phyloP scores from a whole-genome alignment of 257 asterid species.

The Primulina huaijiensis region DNA sequence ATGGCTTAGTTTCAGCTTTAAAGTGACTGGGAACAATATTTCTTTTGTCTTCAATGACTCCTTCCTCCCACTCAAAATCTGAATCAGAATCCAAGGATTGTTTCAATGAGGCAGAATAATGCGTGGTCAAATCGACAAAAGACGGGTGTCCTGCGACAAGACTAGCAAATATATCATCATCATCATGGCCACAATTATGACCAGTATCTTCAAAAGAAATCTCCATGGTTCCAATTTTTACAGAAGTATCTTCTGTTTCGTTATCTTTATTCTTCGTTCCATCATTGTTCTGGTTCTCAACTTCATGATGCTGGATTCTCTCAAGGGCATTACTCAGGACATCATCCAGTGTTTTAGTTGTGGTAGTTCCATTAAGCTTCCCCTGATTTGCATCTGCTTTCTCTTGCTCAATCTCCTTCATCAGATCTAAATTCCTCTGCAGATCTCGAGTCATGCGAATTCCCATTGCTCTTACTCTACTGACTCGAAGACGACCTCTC shows the following conservation, averaged over 20 bases:
- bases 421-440: conserved; percentile 89
- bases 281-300: conserved; percentile 31
- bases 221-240: conserved; percentile 52
- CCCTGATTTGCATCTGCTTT: conserved; percentile 26
- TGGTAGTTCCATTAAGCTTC: conserved; percentile 23
- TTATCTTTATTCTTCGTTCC: conserved; percentile 29
- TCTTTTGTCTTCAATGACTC: conserved; percentile 38
- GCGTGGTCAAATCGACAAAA: conserved; percentile 38
- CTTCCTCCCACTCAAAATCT: conserved; percentile 80
- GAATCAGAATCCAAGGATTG: conserved; percentile 42
- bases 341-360: conserved; percentile 27
- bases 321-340: conserved; percentile 29
- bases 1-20: conserved; percentile 23
- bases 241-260: conserved; percentile 27
- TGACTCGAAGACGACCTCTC: conserved; percentile 78
- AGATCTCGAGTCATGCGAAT: conserved; percentile 94
- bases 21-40: conserved; percentile 16
- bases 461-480: conserved; percentile 88
- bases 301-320: conserved; percentile 28
- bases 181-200: conserved; percentile 37
- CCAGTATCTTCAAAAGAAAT: conserved; percentile 69
- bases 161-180: conserved; percentile 63
- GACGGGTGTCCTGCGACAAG: conserved; percentile 67
- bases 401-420: conserved; percentile 75
- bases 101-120: conserved; percentile 33